Conservation (phyloP, 2,329 filamentous ascomycete genomes). For the Fusarium sp. region DNA sequence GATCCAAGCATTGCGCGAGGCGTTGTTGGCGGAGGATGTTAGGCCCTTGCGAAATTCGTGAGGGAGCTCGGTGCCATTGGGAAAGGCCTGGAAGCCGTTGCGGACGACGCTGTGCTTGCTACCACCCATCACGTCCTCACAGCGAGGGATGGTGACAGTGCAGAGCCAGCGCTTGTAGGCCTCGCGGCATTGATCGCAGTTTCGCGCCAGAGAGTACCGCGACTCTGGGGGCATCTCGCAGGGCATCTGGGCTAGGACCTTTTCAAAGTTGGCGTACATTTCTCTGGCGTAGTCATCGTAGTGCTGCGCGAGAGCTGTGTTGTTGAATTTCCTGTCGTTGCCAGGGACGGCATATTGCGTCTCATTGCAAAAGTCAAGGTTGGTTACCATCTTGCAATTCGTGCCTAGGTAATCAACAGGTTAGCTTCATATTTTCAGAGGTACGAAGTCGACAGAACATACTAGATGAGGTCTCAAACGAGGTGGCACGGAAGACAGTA, state of each 20-base stretch:
- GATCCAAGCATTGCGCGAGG: conserved; percentile 77
- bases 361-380: conserved; percentile 88
- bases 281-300: conserved; percentile 81
- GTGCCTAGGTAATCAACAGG: conserved; percentile 64
- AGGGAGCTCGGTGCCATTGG: conserved; percentile 71
- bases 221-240: conserved; percentile 81
- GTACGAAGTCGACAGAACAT: conserved; percentile 47
- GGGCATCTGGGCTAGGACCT: conserved; percentile 83
- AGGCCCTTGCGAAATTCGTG: conserved; percentile 47
- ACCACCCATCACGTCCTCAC: conserved; percentile 78
- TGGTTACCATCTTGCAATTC: conserved; percentile 87
- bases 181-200: conserved; percentile 77
- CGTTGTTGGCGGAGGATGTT: conserved; percentile 46
- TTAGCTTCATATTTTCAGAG: conserved; percentile 8
- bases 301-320: conserved; percentile 70
- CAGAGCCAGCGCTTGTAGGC: conserved; percentile 98
- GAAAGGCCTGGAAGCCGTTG: conserved; percentile 76
- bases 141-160: conserved; percentile 90
- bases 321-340: conserved; percentile 72
- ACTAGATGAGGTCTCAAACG: conserved; percentile 84
- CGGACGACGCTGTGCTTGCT: conserved; percentile 63
- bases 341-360: conserved; percentile 92
- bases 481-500: conserved; percentile 75
- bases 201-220: conserved; percentile 82
- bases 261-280: conserved; percentile 82